A percentile compares a stretch with the other conserved stretches of the same genome.
phyloP scores from a whole-genome alignment of 163 green algal genomes.

The Chlorella variabilis region DNA sequence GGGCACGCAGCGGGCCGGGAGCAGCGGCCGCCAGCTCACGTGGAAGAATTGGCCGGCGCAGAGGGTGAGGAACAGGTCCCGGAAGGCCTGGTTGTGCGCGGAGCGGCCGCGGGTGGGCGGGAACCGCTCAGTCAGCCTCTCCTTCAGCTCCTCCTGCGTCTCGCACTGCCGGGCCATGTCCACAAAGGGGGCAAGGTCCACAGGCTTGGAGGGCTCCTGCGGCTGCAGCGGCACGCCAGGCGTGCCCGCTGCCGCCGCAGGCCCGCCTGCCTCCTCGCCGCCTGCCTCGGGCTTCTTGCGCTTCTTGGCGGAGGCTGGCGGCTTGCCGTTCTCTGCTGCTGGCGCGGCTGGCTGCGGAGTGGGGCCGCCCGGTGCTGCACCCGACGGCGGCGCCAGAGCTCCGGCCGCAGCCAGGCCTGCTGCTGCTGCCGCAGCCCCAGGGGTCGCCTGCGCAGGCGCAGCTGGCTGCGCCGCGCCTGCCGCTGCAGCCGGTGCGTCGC shows the following conservation, averaged over 20 bases:
- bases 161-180: background rate
- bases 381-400: background rate
- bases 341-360: background rate
- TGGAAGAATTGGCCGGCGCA: slow-evolving; percentile 18
- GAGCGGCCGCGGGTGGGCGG: slow-evolving; percentile 22
- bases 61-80: slow-evolving; percentile 18
- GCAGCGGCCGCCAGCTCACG: no score
- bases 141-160: slow-evolving; percentile 13
- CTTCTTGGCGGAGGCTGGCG: background rate
- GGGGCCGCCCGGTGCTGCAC: background rate
- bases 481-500: background rate
- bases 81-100: background rate
- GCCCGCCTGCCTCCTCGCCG: no score
- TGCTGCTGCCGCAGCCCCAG: background rate
- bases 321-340: background rate
- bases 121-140: background rate
- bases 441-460: background rate
- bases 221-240: background rate
- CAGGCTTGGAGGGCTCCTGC: background rate
- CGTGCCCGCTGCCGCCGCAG: background rate
- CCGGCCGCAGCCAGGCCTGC: background rate
- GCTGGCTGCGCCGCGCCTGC: background rate
- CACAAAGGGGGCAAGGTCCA: slow-evolving; percentile 4
- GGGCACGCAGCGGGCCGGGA: no score
- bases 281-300: background rate